A percentile compares a stretch with the other conserved stretches of the same genome.
Evolutionary conservation across 2,329 filamentous ascomycete species (phyloP).

Genomic region (Sporothrix brunneoviolacea): DNA sequence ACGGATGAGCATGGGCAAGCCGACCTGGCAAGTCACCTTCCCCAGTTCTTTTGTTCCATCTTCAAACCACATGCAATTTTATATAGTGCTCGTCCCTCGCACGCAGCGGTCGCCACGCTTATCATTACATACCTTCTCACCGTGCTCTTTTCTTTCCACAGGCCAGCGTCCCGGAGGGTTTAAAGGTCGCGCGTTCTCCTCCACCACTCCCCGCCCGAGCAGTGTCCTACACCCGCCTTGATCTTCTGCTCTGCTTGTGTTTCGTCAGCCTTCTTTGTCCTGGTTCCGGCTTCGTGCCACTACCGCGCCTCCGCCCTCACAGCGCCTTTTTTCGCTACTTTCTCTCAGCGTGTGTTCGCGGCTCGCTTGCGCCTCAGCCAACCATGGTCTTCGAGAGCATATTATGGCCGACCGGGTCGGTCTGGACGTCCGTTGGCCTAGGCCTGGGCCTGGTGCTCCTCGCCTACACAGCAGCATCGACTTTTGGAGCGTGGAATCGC

Average conservation of each 20-base stretch:
- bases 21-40: background rate
- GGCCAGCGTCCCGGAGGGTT: background rate
- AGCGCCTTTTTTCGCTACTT: background rate
- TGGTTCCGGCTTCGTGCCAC: too few relatives aligned
- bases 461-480: conserved; percentile 16
- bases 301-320: too few relatives aligned
- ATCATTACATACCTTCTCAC: background rate
- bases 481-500: conserved; percentile 21
- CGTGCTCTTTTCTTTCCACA: background rate
- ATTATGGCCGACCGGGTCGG: background rate
- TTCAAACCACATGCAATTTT: background rate
- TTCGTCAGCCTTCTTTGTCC: too few relatives aligned
- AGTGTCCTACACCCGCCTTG: background rate
- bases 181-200: conserved; percentile 2
- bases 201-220: background rate
- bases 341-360: too few relatives aligned
- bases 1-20: background rate
- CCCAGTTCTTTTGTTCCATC: background rate
- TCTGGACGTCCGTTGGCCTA: conserved; percentile 2
- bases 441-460: conserved; percentile 13
- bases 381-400: conserved; percentile 7
- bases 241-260: background rate
- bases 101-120: background rate
- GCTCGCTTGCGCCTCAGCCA: background rate
- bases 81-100: background rate